Base-by-base conservation (phyloP, 805 yeast genomes). In the Cyberlindnera amylophila region DNA sequence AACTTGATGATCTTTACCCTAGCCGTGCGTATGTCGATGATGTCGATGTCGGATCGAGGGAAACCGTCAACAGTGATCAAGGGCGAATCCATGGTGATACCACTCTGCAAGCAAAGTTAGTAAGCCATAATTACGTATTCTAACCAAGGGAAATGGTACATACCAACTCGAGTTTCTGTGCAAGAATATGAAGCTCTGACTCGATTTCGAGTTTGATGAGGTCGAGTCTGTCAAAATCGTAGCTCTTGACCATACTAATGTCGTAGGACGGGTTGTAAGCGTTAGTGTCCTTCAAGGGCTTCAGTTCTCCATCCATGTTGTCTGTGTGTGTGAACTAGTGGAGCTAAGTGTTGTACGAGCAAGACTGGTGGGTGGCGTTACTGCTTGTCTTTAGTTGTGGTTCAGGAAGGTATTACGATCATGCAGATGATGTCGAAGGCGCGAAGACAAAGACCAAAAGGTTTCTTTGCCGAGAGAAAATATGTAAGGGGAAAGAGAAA, bases 1-100 rank as follows among this genome's bases (percentile, higher is more conserved):
- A 84, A 66, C 39, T 84, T 68, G 28, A 84, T 78, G 26, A 90
- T 77, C 54, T 74, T 75, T 9, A 79, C 74, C 45, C 96, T 66
- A 1, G 81, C 57, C 9, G 74, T 59, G 40, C 96, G 66, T 11
- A 88, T 69, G 39, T 74, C 74, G 2, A 88, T 77, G 4, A 91
- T 84, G 54, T 91, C 95, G 21, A 91, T 72, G 56, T 91, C 97
- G 14, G 69, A 61, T 33, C 97, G 66, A 1, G 99, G 99, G 54
- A 77, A 91, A 16, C 97, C 96, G 55, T 91, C 96, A 0, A 54
- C 45, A 0, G 83, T 77, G 2, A 86, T 63, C 44, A 91, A 62
- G 0, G 79, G 69, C 1, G 90, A 81, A 18, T 72, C 61, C 86
- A 87, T 80, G 50, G 75, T 81, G 4, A 70, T 79, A 11, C 69